These are phyloP conservation scores for Ophiostoma populinum DNA, from an alignment of 2,329 filamentous ascomycete species.

Conservation along the genomic window DNA sequence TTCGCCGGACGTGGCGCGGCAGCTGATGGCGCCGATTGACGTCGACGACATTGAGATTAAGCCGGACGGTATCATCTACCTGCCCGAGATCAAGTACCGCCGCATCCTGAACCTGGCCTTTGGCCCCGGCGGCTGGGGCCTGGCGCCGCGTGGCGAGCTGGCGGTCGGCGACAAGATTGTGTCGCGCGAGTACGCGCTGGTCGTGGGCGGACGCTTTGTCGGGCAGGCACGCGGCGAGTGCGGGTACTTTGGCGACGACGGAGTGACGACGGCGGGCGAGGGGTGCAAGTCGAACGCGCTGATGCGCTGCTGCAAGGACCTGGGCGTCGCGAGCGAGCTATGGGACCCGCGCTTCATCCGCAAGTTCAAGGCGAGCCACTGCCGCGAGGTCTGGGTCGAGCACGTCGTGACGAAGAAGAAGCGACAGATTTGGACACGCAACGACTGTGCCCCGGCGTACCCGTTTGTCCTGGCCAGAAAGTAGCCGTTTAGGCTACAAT, in stretches of 20 bases:
- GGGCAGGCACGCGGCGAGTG: slow-evolving; percentile 89
- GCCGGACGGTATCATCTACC: slow-evolving; percentile 87
- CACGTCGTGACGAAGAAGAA: slow-evolving; percentile 75
- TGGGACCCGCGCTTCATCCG: slow-evolving; percentile 92
- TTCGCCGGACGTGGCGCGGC: slow-evolving; percentile 46
- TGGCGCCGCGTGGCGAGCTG: slow-evolving; percentile 74
- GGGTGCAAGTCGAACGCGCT: slow-evolving; percentile 96
- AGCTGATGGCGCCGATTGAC: slow-evolving; percentile 50
- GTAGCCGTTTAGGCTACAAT: not conserved
- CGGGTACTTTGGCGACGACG: slow-evolving; percentile 77
- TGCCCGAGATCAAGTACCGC: slow-evolving; percentile 96
- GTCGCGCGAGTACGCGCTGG: slow-evolving; percentile 83
- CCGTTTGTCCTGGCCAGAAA: slow-evolving; percentile 26
- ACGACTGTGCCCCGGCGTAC: slow-evolving; percentile 57
- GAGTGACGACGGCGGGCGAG: slow-evolving; percentile 85
- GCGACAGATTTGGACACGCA: slow-evolving; percentile 72
- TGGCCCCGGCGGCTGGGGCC: slow-evolving; percentile 87
- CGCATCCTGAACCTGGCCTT: slow-evolving; percentile 81
- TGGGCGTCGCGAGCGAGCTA: slow-evolving; percentile 84
- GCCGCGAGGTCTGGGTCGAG: slow-evolving; percentile 77
- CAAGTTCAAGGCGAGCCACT: slow-evolving; percentile 57
- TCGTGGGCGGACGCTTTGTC: slow-evolving; percentile 80
- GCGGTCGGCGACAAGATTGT: slow-evolving; percentile 66
- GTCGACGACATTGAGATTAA: slow-evolving; percentile 84
- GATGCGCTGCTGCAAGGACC: slow-evolving; percentile 96